Conservation (phyloP, 2,329 filamentous ascomycete species). For the Fusarium pseudograminearum region DNA sequence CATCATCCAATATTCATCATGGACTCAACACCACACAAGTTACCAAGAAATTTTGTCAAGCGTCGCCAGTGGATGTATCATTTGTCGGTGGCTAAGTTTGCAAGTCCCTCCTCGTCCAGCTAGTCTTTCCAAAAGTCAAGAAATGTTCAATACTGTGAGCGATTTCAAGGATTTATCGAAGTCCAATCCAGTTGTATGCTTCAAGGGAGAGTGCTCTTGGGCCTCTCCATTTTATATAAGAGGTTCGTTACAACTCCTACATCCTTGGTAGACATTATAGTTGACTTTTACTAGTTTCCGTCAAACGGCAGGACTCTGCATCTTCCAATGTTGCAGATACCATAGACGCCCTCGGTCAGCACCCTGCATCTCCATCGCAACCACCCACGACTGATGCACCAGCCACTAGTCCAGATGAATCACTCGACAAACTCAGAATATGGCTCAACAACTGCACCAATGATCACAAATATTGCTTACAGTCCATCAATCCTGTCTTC, state of each 20-base stretch:
- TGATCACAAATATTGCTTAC: background rate
- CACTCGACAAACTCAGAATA: rapidly evolving
- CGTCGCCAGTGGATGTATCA: background rate
- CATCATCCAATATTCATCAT: rapidly evolving
- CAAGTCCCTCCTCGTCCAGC: background rate
- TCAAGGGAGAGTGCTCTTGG: background rate
- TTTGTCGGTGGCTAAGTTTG: background rate
- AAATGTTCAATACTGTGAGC: background rate
- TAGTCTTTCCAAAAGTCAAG: rapidly evolving
- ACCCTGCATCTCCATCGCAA: no score
- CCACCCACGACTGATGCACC: no score
- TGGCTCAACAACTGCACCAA: background rate
- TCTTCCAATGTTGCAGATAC: no score
- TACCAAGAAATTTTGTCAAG: background rate
- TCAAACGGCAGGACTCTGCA: background rate
- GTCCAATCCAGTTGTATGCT: background rate
- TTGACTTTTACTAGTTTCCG: background rate
- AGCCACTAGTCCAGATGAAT: background rate
- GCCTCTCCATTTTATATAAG: background rate
- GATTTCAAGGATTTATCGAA: rapidly evolving
- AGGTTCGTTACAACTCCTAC: background rate
- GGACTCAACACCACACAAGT: background rate
- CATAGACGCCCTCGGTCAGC: rapidly evolving
- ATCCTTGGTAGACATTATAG: background rate
- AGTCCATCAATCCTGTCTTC: background rate